A percentile compares a stretch with the other conserved stretches of the same genome.
Conservation (phyloP, 2,329 filamentous ascomycete species). For the Epichloe bromicola region DNA sequence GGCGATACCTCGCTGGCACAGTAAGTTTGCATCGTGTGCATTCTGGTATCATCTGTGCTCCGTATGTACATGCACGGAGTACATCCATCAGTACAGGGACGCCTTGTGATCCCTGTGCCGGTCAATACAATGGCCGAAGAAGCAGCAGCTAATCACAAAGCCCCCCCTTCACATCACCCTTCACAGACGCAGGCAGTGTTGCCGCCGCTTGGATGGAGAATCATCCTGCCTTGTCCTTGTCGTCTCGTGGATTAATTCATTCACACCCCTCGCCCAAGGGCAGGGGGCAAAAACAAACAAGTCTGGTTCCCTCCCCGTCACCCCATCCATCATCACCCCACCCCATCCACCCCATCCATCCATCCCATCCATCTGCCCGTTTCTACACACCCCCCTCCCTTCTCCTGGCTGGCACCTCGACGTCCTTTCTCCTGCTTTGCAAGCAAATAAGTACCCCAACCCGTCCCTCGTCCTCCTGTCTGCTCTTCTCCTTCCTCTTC, state of each 20-base stretch:
- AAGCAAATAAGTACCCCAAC: constrained; percentile 30
- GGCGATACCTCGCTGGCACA: not conserved
- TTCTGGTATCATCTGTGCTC: no score
- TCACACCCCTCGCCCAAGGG: not conserved
- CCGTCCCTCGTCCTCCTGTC: constrained; percentile 16
- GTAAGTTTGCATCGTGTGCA: not conserved
- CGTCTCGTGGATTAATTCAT: not conserved
- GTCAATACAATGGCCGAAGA: not conserved
- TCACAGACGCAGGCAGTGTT: not conserved
- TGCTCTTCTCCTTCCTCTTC: constrained; percentile 17
- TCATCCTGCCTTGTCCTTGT: not conserved
- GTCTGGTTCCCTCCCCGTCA: not conserved
- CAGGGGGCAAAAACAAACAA: not conserved
- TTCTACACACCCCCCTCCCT: constrained; percentile 7
- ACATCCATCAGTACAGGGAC: not conserved
- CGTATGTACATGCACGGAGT: no score
- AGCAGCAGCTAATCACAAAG: no score
- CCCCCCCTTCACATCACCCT: not conserved
- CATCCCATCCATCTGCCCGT: not conserved
- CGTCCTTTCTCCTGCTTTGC: constrained; percentile 7
- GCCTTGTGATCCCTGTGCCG: not conserved
- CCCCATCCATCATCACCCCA: not conserved
- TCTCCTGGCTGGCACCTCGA: constrained; percentile 6
- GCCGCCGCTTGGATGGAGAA: not conserved
- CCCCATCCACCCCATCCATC: not conserved